Evolutionary conservation across 2,329 filamentous ascomycete species (phyloP).

Genomic region (Ophiocordyceps camponoti-leonardi): DNA sequence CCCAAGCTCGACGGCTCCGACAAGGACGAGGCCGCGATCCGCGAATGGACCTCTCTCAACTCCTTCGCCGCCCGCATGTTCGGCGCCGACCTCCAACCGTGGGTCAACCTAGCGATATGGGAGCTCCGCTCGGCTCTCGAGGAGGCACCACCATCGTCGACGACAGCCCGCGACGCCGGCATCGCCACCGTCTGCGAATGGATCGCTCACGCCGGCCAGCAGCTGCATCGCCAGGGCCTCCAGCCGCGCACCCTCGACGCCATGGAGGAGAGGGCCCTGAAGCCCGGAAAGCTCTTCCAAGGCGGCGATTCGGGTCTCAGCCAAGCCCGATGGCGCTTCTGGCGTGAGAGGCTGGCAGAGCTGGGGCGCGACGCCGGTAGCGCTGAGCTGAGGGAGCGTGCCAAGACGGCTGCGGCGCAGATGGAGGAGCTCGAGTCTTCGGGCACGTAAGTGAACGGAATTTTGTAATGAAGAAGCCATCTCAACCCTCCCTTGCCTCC

Average conservation of each 20-base stretch:
- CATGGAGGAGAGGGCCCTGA: constrained; percentile 5
- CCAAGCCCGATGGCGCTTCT: constrained; percentile 13
- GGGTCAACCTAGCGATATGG: constrained; percentile 13
- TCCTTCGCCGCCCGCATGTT: constrained; percentile 15
- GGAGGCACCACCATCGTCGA: constrained; percentile 5
- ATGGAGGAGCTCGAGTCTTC: constrained; percentile 7
- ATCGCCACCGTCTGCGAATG: constrained; percentile 11
- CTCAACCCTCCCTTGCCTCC: too few relatives aligned
- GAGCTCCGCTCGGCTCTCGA: constrained; percentile 14
- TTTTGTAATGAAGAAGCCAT: not conserved
- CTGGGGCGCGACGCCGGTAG: constrained; percentile 5
- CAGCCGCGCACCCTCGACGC: constrained; percentile 6
- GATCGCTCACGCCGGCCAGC: constrained; percentile 12
- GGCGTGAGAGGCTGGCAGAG: constrained; percentile 10
- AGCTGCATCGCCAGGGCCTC: constrained; percentile 6
- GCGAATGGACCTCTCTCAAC: constrained; percentile 15
- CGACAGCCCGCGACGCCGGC: constrained; percentile 5
- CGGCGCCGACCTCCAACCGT: constrained; percentile 6
- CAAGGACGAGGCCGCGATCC: constrained; percentile 5
- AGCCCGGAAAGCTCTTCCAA: constrained; percentile 7
- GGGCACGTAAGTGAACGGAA: not conserved
- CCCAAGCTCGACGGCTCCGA: constrained; percentile 9
- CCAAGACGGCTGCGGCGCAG: constrained; percentile 5
- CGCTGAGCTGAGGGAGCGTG: constrained; percentile 7
- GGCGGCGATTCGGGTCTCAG: constrained; percentile 8